These are phyloP conservation scores for Camelina sativa DNA, from an alignment of 345 rosid genomes.

Conservation along the genomic window DNA sequence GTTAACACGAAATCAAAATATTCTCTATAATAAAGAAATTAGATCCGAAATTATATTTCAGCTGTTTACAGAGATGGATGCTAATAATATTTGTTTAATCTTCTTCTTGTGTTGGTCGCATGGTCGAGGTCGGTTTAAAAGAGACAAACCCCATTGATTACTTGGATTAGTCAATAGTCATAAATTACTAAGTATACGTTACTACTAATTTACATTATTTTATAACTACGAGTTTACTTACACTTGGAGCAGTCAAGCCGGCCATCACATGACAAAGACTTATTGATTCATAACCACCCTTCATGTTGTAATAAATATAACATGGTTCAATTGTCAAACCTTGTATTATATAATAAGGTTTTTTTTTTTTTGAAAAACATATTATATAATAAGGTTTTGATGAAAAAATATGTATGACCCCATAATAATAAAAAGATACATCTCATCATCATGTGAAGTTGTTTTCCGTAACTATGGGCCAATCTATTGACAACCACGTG, in stretches of 20 bases:
- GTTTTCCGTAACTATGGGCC: conserved; percentile 35
- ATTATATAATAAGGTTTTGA: conserved; percentile 19
- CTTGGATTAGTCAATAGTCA: conserved; percentile 6
- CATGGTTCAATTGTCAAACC: conserved; percentile 36
- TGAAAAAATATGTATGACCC: conserved; percentile 9
- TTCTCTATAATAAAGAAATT: too few relatives aligned
- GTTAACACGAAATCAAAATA: too few relatives aligned
- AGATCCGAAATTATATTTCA: too few relatives aligned
- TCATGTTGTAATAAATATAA: conserved; percentile 36
- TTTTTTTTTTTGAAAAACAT: too few relatives aligned
- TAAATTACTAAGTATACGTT: conserved; percentile 25
- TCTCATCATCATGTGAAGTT: conserved; percentile 33
- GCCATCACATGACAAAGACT: conserved; percentile 36
- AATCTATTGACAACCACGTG: conserved; percentile 37
- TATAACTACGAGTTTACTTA: not conserved
- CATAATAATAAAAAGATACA: conserved; percentile 11
- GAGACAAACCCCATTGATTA: conserved; percentile 28
- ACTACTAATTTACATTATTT: not conserved
- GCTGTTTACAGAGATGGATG: too few relatives aligned
- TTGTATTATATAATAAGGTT: conserved; percentile 20
- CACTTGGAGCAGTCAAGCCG: conserved; percentile 26
- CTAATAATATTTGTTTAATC: too few relatives aligned
- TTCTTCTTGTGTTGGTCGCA: conserved; percentile 14
- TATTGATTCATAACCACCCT: conserved; percentile 22
- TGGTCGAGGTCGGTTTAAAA: conserved; percentile 39